Percentiles rank a stretch among this genome's conserved stretches.
Evolutionary conservation across 2,329 filamentous ascomycete genomes (phyloP).

Genomic region (Arthrocladium fulminans): DNA sequence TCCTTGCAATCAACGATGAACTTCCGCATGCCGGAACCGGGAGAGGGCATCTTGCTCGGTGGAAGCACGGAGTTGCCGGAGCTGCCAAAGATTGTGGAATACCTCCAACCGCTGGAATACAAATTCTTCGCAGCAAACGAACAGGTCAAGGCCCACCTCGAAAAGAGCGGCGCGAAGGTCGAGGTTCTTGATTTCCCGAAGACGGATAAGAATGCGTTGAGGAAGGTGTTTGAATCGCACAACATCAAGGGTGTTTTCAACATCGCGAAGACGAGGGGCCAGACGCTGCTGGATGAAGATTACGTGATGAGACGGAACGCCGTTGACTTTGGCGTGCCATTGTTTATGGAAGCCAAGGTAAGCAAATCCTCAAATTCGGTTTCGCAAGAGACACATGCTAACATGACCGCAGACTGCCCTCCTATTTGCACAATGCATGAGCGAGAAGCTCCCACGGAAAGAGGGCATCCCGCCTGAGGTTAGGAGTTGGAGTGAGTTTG

Average conservation of each 20-base stretch:
- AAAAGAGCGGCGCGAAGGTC: conserved; percentile 48
- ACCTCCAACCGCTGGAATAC: conserved; percentile 81
- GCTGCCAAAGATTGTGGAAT: conserved; percentile 74
- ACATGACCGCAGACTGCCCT: conserved; percentile 64
- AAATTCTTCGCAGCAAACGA: conserved; percentile 82
- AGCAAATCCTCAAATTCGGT: conserved; percentile 27
- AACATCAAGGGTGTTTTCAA: conserved; percentile 96
- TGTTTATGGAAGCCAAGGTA: conserved; percentile 98
- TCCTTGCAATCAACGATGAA: conserved; percentile 97
- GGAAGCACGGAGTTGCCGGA: conserved; percentile 65
- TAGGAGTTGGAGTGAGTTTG: conserved; percentile 89
- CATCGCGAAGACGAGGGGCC: conserved; percentile 72
- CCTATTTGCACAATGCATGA: conserved; percentile 95
- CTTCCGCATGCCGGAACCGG: conserved; percentile 91
- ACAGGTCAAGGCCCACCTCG: conserved; percentile 74
- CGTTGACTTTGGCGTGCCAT: conserved; percentile 92
- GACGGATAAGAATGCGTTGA: conserved; percentile 86
- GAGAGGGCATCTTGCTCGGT: conserved; percentile 90
- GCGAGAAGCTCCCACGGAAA: conserved; percentile 78
- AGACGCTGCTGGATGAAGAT: conserved; percentile 80
- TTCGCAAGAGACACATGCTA: conserved; percentile 23
- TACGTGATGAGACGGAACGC: conserved; percentile 98
- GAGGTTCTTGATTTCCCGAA: conserved; percentile 96
- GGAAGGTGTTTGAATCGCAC: conserved; percentile 94
- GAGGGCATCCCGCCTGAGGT: conserved; percentile 89